A percentile compares a stretch with the other conserved stretches of the same genome.
Conservation (phyloP, 768 basidiomycete genomes). For the Russula compacta region DNA sequence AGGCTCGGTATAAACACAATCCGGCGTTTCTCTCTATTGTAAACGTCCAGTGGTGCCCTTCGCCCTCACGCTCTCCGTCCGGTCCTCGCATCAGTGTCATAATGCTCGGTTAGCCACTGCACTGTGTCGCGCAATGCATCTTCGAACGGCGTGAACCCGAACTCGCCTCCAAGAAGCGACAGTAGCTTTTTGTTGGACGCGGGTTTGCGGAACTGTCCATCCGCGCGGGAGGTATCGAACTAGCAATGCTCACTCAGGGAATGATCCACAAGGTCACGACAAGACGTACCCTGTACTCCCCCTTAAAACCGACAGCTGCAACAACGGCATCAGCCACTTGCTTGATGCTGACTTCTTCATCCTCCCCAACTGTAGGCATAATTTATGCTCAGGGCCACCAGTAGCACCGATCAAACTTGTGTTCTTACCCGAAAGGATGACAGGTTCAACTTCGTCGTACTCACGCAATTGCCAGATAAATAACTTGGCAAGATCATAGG, state of each 20-base stretch:
- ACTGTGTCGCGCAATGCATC: slow-evolving; percentile 70
- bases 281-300: slow-evolving; percentile 56
- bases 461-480: slow-evolving; percentile 91
- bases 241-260: slow-evolving; percentile 24
- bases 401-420: neutral
- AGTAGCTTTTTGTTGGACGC: slow-evolving; percentile 87
- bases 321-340: slow-evolving; percentile 88
- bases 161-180: slow-evolving; percentile 56
- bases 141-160: slow-evolving; percentile 89
- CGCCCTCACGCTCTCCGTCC: slow-evolving; percentile 27
- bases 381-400: neutral
- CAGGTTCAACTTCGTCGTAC: slow-evolving; percentile 86
- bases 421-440: slow-evolving; percentile 77
- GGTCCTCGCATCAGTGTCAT: slow-evolving; percentile 54
- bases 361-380: slow-evolving; percentile 64
- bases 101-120: slow-evolving; percentile 82
- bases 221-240: slow-evolving; percentile 80
- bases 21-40: neutral
- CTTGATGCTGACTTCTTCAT: slow-evolving; percentile 91
- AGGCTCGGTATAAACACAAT: neutral
- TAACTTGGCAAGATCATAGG: slow-evolving; percentile 88
- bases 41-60: neutral
- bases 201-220: slow-evolving; percentile 95
- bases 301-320: slow-evolving; percentile 67
- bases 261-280: neutral